These are phyloP conservation scores for Primulina tabacum DNA, from an alignment of 257 asterid genomes.

Conservation along the genomic window DNA sequence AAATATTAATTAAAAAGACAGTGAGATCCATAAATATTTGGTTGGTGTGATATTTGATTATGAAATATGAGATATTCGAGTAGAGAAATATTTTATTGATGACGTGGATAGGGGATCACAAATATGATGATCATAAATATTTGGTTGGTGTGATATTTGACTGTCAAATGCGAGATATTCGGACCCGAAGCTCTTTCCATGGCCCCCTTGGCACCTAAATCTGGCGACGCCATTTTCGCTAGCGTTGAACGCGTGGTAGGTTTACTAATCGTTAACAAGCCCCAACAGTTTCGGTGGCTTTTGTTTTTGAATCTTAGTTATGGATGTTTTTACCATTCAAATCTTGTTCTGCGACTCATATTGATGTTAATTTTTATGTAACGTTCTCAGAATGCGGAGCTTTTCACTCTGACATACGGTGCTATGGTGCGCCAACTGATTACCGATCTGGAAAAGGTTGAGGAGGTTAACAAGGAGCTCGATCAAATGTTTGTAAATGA, in stretches of 20 bases:
- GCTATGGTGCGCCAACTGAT: constrained; percentile 92
- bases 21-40: too few relatives aligned
- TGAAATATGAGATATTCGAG: too few relatives aligned
- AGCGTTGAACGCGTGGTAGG: constrained; percentile 55
- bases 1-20: too few relatives aligned
- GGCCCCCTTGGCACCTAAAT: constrained; percentile 52
- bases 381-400: constrained; percentile 74
- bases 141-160: too few relatives aligned
- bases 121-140: too few relatives aligned
- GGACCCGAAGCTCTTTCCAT: constrained; percentile 18
- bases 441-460: constrained; percentile 98
- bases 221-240: constrained; percentile 60
- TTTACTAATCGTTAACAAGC: background rate
- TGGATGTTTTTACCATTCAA: background rate
- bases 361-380: background rate
- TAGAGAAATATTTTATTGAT: too few relatives aligned
- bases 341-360: background rate
- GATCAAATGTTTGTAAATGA: constrained; percentile 68
- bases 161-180: too few relatives aligned
- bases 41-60: too few relatives aligned
- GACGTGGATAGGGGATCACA: too few relatives aligned
- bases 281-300: background rate
- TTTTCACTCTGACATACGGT: constrained; percentile 87
- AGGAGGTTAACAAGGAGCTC: constrained; percentile 94
- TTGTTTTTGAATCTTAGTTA: background rate